phyloP scores from a whole-genome alignment of 108 stramenopile species.

The Cyclotella baltica region DNA sequence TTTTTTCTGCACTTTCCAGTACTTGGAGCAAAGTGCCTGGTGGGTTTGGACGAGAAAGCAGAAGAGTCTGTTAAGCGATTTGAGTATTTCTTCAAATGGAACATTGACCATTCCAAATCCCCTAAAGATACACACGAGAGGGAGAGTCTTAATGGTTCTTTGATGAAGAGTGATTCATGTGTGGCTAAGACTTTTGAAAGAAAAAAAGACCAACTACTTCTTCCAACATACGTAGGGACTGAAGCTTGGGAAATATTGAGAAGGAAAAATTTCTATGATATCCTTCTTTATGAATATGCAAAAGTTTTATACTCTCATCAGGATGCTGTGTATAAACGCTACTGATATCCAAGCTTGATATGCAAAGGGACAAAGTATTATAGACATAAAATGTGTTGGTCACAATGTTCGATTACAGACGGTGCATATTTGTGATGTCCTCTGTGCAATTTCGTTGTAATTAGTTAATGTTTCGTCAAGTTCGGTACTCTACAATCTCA shows the following conservation, averaged over 20 bases:
- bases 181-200: neutral
- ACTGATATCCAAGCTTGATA: too few relatives aligned
- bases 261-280: neutral
- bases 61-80: neutral
- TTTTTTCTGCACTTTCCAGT: neutral
- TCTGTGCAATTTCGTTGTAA: too few relatives aligned
- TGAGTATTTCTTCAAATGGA: conserved; percentile 1
- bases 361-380: too few relatives aligned
- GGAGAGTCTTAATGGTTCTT: too few relatives aligned
- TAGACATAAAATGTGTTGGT: too few relatives aligned
- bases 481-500: too few relatives aligned
- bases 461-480: too few relatives aligned
- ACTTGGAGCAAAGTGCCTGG: neutral
- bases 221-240: neutral
- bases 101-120: neutral
- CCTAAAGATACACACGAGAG: neutral
- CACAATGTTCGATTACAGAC: too few relatives aligned
- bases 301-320: neutral
- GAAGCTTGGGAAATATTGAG: neutral
- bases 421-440: too few relatives aligned
- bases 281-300: neutral
- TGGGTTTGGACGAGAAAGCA: neutral
- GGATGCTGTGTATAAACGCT: neutral
- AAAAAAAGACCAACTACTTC: neutral
- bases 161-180: neutral